Conservation (phyloP, 2,329 filamentous ascomycete genomes). For the Onygenales sp. region DNA sequence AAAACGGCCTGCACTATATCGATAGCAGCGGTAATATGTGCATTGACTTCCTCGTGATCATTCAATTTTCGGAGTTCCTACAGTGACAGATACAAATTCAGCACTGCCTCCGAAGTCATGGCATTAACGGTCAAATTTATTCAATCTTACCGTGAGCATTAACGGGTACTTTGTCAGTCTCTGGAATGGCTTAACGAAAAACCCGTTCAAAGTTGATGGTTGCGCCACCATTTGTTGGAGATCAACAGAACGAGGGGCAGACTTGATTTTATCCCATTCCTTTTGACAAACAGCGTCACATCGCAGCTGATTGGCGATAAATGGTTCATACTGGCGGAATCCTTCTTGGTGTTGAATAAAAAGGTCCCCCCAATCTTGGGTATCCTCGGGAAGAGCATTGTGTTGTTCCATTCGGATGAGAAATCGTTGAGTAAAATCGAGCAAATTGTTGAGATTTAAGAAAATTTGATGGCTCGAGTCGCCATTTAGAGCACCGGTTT, state of each 20-base stretch:
- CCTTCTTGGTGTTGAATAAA: slow-evolving; percentile 77
- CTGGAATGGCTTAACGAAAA: slow-evolving; percentile 94
- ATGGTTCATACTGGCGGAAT: slow-evolving; percentile 90
- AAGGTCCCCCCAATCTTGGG: slow-evolving; percentile 90
- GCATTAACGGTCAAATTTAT: neutral
- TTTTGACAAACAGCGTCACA: slow-evolving; percentile 76
- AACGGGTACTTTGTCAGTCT: slow-evolving; percentile 89
- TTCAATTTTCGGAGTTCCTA: slow-evolving; percentile 82
- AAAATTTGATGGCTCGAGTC: slow-evolving; percentile 93
- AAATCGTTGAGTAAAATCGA: slow-evolving; percentile 93
- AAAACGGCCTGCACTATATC: slow-evolving; percentile 74
- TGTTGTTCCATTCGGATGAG: slow-evolving; percentile 93
- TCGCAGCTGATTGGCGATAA: slow-evolving; percentile 91
- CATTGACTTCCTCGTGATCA: slow-evolving; percentile 58
- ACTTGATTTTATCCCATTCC: slow-evolving; percentile 77
- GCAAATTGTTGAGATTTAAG: slow-evolving; percentile 84
- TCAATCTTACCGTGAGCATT: slow-evolving; percentile 60
- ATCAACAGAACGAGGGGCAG: slow-evolving; percentile 56
- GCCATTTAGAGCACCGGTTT: slow-evolving; percentile 77
- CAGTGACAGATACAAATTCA: neutral
- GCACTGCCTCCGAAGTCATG: neutral
- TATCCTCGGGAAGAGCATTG: slow-evolving; percentile 65
- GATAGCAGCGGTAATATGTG: slow-evolving; percentile 67
- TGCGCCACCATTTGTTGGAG: slow-evolving; percentile 70
- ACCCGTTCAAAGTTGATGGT: slow-evolving; percentile 79